These are phyloP conservation scores for Haplosporangium sp. DNA, from an alignment of 371 early-diverging fungal species.

Conservation along the genomic window DNA sequence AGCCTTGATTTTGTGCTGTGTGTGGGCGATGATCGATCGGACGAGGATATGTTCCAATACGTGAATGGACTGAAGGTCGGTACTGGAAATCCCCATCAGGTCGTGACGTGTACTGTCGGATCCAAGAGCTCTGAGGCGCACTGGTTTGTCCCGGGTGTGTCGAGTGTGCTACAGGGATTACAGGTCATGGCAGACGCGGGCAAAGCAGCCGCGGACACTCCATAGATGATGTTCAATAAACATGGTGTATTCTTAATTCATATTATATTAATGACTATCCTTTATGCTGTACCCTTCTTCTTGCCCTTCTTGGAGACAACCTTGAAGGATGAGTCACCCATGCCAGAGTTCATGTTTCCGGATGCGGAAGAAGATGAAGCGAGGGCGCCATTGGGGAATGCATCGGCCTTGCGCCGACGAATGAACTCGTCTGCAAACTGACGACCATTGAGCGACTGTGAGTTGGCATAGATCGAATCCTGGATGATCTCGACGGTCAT, in stretches of 20 bases:
- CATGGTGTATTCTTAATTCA: too few species aligned
- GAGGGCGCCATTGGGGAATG: constrained; percentile 60
- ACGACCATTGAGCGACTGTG: constrained; percentile 78
- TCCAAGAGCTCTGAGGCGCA: constrained; percentile 68
- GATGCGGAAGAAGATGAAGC: constrained; percentile 1
- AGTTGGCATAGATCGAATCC: constrained; percentile 83
- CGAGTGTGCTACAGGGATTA: constrained; percentile 58
- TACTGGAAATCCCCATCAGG: constrained; percentile 19
- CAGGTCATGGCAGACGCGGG: constrained; percentile 25
- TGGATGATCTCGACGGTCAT: constrained; percentile 80
- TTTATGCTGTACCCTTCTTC: constrained; percentile 54
- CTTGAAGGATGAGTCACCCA: constrained; percentile 55
- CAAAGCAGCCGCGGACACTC: not conserved
- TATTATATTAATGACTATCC: too few species aligned
- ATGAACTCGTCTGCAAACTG: constrained; percentile 86
- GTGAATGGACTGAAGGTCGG: constrained; percentile 63
- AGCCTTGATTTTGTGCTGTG: constrained; percentile 74
- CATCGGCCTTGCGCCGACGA: constrained; percentile 81
- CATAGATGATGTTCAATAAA: not conserved
- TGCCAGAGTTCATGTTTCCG: not conserved
- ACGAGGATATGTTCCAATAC: constrained; percentile 87
- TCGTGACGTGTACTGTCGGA: constrained; percentile 71
- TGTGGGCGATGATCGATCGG: constrained; percentile 86
- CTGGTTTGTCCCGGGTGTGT: constrained; percentile 65
- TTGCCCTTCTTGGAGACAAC: constrained; percentile 71